phyloP scores from a whole-genome alignment of 495 filamentous ascomycete species.

The Melanomma pulvis-pyrius region DNA sequence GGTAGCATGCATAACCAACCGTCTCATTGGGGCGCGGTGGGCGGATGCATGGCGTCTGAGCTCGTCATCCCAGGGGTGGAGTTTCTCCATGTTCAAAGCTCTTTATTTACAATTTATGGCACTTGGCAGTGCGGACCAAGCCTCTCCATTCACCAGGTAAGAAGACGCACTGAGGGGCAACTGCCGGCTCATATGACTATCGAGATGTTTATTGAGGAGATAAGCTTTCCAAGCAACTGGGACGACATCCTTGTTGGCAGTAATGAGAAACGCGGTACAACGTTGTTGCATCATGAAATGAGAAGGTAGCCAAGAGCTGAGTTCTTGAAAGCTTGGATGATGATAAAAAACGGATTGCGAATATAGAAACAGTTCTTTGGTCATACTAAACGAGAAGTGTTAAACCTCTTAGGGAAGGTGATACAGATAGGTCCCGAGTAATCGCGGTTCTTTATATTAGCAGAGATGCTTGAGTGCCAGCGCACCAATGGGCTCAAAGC shows the following conservation, averaged over 20 bases:
- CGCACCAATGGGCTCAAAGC: not conserved
- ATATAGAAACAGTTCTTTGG: not conserved
- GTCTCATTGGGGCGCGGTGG: not conserved
- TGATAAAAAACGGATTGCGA: not conserved
- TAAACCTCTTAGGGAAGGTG: not conserved
- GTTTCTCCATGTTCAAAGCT: not conserved
- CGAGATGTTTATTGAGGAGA: not conserved
- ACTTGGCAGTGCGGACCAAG: constrained; percentile 3
- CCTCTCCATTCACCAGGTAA: not conserved
- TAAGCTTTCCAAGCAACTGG: not conserved
- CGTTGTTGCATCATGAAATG: no score
- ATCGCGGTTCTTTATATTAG: not conserved
- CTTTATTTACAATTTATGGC: not conserved
- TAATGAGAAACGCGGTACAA: no score
- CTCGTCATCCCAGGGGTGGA: not conserved
- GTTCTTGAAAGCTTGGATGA: not conserved
- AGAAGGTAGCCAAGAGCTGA: no score
- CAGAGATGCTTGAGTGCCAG: not conserved
- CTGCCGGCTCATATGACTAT: not conserved
- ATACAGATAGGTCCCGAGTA: not conserved
- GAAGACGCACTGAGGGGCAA: not conserved
- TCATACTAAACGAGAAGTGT: not conserved
- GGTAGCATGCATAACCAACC: not conserved
- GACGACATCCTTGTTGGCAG: not conserved
- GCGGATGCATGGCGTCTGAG: not conserved